Percentiles rank a stretch among this genome's conserved stretches.
Conservation (phyloP, 1,139 yeast genomes). For the Diutina siamensis region DNA sequence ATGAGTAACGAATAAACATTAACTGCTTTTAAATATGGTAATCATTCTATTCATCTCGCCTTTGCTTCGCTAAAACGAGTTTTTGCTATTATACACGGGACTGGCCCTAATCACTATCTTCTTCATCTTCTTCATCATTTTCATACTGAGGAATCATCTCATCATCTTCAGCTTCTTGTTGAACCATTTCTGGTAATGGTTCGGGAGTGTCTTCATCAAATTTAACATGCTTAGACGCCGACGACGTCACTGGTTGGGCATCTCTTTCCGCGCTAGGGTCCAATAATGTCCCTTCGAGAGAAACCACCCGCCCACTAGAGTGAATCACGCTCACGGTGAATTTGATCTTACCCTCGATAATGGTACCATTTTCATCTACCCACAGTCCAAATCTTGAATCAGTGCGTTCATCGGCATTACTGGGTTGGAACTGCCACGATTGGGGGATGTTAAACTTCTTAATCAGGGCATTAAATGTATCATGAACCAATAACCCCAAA, state of each 20-base stretch:
- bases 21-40: no score
- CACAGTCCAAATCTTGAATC: constrained; percentile 64
- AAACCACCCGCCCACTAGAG: constrained; percentile 70
- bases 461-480: constrained; percentile 89
- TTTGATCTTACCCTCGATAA: constrained; percentile 69
- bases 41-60: no score
- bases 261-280: constrained; percentile 49
- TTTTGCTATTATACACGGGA: constrained; percentile 1
- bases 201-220: constrained; percentile 22
- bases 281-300: constrained; percentile 75
- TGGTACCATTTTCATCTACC: constrained; percentile 63
- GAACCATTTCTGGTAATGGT: constrained; percentile 1
- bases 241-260: constrained; percentile 36
- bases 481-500: constrained; percentile 81
- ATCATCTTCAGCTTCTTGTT: not conserved
- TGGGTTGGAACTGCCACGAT: constrained; percentile 74
- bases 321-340: constrained; percentile 66
- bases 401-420: constrained; percentile 47
- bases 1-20: not conserved
- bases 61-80: no score
- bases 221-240: constrained; percentile 26
- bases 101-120: constrained; percentile 1
- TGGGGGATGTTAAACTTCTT: constrained; percentile 74
- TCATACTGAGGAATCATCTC: not conserved
- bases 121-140: not conserved